Evolutionary conservation across 148 eudicot genomes (phyloP).

Genomic region (Spergularia bocconei): DNA sequence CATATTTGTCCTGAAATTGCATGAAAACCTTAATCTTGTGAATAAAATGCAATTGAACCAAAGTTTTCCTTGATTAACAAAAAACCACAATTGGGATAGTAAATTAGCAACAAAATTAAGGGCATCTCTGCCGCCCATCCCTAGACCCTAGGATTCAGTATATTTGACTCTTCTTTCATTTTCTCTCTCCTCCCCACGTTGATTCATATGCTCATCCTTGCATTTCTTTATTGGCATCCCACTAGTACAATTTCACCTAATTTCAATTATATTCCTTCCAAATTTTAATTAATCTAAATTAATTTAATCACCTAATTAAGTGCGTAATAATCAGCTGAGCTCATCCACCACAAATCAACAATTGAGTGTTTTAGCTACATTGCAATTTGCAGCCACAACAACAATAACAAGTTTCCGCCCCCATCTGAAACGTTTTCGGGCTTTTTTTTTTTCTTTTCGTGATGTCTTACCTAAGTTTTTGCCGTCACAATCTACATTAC

Average conservation of each 20-base stretch:
- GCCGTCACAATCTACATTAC: too few species aligned
- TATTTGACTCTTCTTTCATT: neutral
- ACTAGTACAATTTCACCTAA: slow-evolving; percentile 13
- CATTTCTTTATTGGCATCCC: slow-evolving; percentile 22
- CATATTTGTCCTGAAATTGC: slow-evolving; percentile 11
- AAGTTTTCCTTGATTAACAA: slow-evolving; percentile 14
- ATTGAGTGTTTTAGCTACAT: slow-evolving; percentile 9
- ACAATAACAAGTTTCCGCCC: too few species aligned
- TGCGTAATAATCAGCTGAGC: slow-evolving; percentile 10
- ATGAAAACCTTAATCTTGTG: neutral
- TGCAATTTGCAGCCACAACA: neutral
- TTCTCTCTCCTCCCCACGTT: slow-evolving; percentile 34
- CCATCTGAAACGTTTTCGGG: too few species aligned
- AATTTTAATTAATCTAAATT: neutral
- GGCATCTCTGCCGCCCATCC: slow-evolving; percentile 21
- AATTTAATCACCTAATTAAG: slow-evolving; percentile 10
- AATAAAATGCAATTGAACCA: neutral
- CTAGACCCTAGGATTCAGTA: neutral
- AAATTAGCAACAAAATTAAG: slow-evolving; percentile 20
- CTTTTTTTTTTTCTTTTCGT: too few species aligned
- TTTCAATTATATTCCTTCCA: neutral
- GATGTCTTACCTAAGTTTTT: too few species aligned
- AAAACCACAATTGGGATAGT: neutral
- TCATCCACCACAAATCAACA: slow-evolving; percentile 13
- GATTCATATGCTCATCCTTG: slow-evolving; percentile 19